Percentiles rank a stretch among this genome's conserved stretches.
phyloP scores from a whole-genome alignment of 2,329 filamentous ascomycete genomes.

The Colletotrichum gigasporum region DNA sequence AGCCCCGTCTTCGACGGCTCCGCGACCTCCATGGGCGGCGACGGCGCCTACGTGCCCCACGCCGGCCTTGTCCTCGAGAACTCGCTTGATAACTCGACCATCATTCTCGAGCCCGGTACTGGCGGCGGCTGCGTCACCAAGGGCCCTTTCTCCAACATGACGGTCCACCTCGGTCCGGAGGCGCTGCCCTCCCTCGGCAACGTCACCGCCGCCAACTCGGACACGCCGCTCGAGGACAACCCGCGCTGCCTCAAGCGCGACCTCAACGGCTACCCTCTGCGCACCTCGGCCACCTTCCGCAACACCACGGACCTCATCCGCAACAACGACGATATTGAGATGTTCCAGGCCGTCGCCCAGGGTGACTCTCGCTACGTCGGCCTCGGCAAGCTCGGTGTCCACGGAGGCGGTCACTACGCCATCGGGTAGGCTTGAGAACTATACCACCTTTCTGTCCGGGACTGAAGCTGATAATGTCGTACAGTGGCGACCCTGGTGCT shows the following conservation, averaged over 20 bases:
- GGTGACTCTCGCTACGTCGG: slow-evolving; percentile 40
- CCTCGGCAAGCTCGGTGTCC: slow-evolving; percentile 45
- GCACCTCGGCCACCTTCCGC: slow-evolving; percentile 33
- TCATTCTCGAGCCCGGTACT: slow-evolving; percentile 51
- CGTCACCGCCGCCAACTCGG: slow-evolving; percentile 22
- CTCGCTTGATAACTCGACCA: slow-evolving; percentile 1
- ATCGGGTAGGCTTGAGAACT: no score
- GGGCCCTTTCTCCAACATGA: slow-evolving; percentile 50
- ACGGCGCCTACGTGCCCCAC: slow-evolving; percentile 44
- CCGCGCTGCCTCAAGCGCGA: slow-evolving; percentile 54
- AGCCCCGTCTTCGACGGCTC: slow-evolving; percentile 52
- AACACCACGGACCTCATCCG: slow-evolving; percentile 43
- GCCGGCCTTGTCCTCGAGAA: slow-evolving; percentile 31
- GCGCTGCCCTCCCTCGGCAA: slow-evolving; percentile 21
- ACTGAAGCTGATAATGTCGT: no score
- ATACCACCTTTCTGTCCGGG: no score
- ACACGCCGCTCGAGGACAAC: slow-evolving; percentile 46
- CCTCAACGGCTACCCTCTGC: slow-evolving; percentile 36
- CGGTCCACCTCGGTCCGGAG: slow-evolving; percentile 48
- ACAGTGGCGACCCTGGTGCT: slow-evolving; percentile 56
- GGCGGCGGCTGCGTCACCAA: slow-evolving; percentile 57
- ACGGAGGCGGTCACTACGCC: slow-evolving; percentile 51
- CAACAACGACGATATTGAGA: slow-evolving; percentile 9
- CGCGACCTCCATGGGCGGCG: slow-evolving; percentile 46
- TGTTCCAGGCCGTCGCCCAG: slow-evolving; percentile 48